Percentiles rank a stretch among this genome's conserved stretches.
phyloP scores from a whole-genome alignment of 192 early-diverging fungal genomes.

The Mortierella alpina region DNA sequence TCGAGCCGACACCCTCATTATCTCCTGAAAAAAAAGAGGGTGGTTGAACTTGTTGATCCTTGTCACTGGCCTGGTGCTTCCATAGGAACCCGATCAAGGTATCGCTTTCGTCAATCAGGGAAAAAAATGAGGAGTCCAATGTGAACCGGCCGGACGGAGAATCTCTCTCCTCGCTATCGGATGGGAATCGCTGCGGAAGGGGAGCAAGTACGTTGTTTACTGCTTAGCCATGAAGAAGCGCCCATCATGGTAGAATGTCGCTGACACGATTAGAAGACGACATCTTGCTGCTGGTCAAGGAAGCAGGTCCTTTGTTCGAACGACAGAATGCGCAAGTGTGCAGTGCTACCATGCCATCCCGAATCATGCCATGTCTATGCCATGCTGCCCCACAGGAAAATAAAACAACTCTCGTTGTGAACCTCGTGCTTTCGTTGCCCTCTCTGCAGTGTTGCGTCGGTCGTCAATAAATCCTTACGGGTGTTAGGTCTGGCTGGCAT shows the following conservation, averaged over 20 bases:
- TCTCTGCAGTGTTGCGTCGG: no score
- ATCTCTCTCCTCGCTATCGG: not conserved
- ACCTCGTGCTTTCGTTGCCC: not conserved
- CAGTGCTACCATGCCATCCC: not conserved
- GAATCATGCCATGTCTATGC: not conserved
- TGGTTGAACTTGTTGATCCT: no score
- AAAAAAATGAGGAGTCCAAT: conserved; percentile 2
- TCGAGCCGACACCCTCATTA: no score
- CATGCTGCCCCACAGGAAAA: not conserved
- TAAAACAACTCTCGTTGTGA: not conserved
- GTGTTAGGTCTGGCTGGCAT: conserved; percentile 6
- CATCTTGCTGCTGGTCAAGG: no score
- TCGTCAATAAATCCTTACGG: not conserved
- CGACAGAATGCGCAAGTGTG: no score
- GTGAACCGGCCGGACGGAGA: not conserved
- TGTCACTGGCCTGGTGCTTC: not conserved
- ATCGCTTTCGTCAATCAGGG: not conserved
- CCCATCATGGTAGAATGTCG: no score
- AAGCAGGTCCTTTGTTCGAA: no score
- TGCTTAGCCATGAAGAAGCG: not conserved
- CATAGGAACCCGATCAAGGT: not conserved
- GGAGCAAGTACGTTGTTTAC: not conserved
- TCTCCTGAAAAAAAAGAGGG: no score
- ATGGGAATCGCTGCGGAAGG: not conserved
- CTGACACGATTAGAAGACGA: no score